Evolutionary conservation across 352 stramenopile species (phyloP), one percentile per base, ranked within the genome.

Genomic region (Globisporangium polare): DNA sequence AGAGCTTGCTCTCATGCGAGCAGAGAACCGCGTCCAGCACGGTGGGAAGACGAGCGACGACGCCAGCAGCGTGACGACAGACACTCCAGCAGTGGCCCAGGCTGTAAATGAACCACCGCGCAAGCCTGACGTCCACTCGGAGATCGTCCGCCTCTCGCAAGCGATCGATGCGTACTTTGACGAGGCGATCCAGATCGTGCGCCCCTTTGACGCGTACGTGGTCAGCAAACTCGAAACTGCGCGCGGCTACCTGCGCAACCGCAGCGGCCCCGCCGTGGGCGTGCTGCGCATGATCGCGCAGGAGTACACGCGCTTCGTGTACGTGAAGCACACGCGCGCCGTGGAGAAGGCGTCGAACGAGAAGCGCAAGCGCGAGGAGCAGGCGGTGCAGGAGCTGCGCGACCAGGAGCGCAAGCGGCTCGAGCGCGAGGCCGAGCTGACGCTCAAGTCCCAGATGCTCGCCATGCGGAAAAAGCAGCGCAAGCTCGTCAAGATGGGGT

Each of bases 251-350:
- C 65, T 92, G 17, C 50, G 76, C 20, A 67, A 71, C 24, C 76
- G 80, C 46, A 86, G 66, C 31, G 86, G 86, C 10, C 86, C 84
- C 0, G 82, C 67, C 1, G 69, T 95, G 15, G 81, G 75, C 12
- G 69, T 93, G 29, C 62, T 95, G 51, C 76, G 76, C 31, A 84
- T 81, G 60, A 71, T 95, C 37, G 77, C 87, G 5, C 77, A 91
- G 39, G 86, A 95, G 62, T 95, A 93, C 72, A 95, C 86, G 51
- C 83, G 83, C 13, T 90, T 91, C 58, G 59, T 95, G 57, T 90
- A 91, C 68, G 75, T 88, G 47, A 95, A 95, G 62, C 86, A 95
- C 70, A 85, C 78, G 18, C 82, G 81, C 12, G 82, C 84, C 0
- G 75, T 81, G 24, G 84, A 90, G 46, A 93, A 91, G 51, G 84